phyloP scores from a whole-genome alignment of 2,329 filamentous ascomycete species.

The Trichoderma polysporum region DNA sequence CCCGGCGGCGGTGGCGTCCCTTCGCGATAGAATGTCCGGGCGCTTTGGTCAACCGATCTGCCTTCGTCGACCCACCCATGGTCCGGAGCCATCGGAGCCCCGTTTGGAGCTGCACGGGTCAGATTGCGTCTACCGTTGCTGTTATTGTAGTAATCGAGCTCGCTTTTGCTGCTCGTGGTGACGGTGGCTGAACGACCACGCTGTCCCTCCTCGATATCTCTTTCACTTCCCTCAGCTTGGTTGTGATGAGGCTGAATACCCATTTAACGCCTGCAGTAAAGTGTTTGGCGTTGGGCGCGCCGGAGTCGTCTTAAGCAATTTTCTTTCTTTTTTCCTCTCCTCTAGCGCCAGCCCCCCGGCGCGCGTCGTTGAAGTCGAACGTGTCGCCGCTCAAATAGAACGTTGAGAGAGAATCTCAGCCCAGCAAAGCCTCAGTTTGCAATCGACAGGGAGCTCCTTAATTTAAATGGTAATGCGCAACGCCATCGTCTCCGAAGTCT shows the following conservation, averaged over 20 bases:
- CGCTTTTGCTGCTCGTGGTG: not conserved
- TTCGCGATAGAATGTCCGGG: conserved; percentile 42
- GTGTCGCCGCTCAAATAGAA: not conserved
- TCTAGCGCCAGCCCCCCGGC: not conserved
- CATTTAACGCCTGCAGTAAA: conserved; percentile 2
- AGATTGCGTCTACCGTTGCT: not conserved
- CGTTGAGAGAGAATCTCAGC: not conserved
- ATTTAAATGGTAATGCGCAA: not conserved
- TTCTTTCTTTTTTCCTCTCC: not conserved
- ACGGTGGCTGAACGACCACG: not conserved
- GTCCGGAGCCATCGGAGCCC: not conserved
- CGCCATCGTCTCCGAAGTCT: not conserved
- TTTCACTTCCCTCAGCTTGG: not conserved
- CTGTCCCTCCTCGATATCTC: not conserved
- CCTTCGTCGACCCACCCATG: too few species aligned
- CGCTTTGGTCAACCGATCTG: conserved; percentile 17
- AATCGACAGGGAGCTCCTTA: conserved; percentile 3
- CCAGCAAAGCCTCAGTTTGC: not conserved
- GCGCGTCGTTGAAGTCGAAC: not conserved
- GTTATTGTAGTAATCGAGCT: not conserved
- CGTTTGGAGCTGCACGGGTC: not conserved
- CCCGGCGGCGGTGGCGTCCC: conserved; percentile 33
- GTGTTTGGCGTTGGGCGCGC: not conserved
- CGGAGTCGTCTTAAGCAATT: not conserved
- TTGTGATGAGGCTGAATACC: not conserved